Base-by-base conservation (phyloP, 768 basidiomycete genomes). In the Lanmaoa pseudosensibilis region DNA sequence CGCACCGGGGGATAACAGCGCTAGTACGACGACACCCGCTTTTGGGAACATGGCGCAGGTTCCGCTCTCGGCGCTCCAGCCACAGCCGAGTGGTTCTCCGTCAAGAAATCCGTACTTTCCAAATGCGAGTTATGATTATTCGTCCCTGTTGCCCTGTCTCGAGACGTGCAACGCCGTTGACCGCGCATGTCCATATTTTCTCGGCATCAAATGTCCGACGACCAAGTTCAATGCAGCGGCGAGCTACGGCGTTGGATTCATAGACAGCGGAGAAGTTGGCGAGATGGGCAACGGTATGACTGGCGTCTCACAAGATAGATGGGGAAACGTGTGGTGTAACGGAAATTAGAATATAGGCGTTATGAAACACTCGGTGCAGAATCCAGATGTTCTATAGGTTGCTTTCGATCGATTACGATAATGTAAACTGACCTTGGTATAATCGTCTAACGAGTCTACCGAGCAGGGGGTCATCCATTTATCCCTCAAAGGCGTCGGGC, bases 241-340 rank as follows among this genome's bases (percentile, higher is more conserved):
- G 41, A 90, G 86, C 67, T 92, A 93, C 64, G 91, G 87, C 3
- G 82, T 91, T 18, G 90, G 90, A 0, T 91, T 79, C 64, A 74
- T 90, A 13, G 90, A 93, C 65, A 74, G 76, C 30, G 76, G 72
- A 8, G 71, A 76, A 4, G 41, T 30, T 8, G 83, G 82, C 0
- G 75, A 73, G 37, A 59, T 78, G 46, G 78, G 78, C 0, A 67
- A 70, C 5, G 89, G 89, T 3, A 50, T 64, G 15, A 81, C 84
- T 0, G 86, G 86, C 1, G 68, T 53, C 7, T 75, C 82, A 25
- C 83, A 86, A 66, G 90, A 92, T 69, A 69, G 64, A 51, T 92
- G 77, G 76, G 90, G 90, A 27, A 88, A 89, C 62, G 81, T 90
- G 27, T 92, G 87, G 86, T 93, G 90, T 71, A 86, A 83, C 61